Evolutionary conservation across 2,329 filamentous ascomycete genomes (phyloP).

Genomic region (Talaromyces atroroseus): DNA sequence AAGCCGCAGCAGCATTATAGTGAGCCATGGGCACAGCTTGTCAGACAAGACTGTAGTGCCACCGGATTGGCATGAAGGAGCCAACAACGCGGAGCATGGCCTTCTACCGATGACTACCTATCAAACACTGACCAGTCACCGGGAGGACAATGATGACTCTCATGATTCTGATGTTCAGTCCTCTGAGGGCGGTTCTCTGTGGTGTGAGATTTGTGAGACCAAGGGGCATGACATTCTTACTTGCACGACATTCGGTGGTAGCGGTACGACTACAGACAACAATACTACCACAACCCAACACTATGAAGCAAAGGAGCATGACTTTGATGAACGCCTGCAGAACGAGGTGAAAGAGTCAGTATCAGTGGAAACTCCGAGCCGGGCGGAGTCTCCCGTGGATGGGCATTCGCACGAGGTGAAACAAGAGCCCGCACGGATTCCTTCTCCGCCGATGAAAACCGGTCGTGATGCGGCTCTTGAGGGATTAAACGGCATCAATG

Average conservation of each 20-base stretch:
- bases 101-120: conserved; percentile 22
- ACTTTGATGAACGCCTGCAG: neutral
- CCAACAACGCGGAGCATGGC: conserved; percentile 20
- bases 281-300: neutral
- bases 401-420: conserved; percentile 2
- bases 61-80: conserved; percentile 35
- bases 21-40: conserved; percentile 34
- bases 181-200: conserved; percentile 71
- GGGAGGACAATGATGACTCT: conserved; percentile 32
- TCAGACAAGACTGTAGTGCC: conserved; percentile 41
- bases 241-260: conserved; percentile 69
- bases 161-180: conserved; percentile 40
- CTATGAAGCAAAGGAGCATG: conserved; percentile 1
- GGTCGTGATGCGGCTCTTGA: conserved; percentile 39
- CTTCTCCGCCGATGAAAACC: conserved; percentile 29
- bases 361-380: neutral
- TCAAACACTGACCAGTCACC: conserved; percentile 24
- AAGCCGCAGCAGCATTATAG: conserved; percentile 20
- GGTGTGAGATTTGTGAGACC: conserved; percentile 95
- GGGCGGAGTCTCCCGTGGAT: neutral
- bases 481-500: conserved; percentile 37
- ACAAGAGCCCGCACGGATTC: conserved; percentile 13
- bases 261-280: conserved; percentile 31
- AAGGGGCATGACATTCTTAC: conserved; percentile 88
- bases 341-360: neutral